phyloP scores from a whole-genome alignment of 2,329 filamentous ascomycete species.

The Aspergillus glaucus region DNA sequence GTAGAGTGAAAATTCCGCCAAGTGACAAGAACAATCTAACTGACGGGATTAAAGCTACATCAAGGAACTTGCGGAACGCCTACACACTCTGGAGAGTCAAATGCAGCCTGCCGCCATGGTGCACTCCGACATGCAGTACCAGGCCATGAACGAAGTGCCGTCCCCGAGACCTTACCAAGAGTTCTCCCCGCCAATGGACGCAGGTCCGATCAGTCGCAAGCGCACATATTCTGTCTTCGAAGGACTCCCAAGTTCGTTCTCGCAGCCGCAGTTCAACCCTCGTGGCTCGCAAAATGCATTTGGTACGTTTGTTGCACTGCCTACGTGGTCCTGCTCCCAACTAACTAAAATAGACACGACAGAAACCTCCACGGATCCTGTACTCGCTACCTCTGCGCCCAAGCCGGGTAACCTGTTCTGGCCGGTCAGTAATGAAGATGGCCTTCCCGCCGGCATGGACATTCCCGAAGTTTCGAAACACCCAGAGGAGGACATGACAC shows the following conservation, averaged over 20 bases:
- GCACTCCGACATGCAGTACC: slow-evolving; percentile 38
- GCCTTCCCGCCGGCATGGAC: slow-evolving; percentile 27
- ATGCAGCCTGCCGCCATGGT: slow-evolving; percentile 45
- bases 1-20: slow-evolving; percentile 35
- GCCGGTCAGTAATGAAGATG: slow-evolving; percentile 27
- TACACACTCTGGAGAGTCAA: slow-evolving; percentile 75
- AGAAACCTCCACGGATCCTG: slow-evolving; percentile 30
- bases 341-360: slow-evolving; percentile 15
- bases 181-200: slow-evolving; percentile 47
- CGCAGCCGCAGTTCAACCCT: slow-evolving; percentile 32
- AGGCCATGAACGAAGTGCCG: slow-evolving; percentile 36
- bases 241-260: slow-evolving; percentile 38
- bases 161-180: slow-evolving; percentile 44
- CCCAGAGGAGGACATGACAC: slow-evolving; percentile 29
- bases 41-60: slow-evolving; percentile 59
- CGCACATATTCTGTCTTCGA: slow-evolving; percentile 46
- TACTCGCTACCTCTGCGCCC: slow-evolving; percentile 28
- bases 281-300: slow-evolving; percentile 30
- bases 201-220: slow-evolving; percentile 38
- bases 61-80: slow-evolving; percentile 79
- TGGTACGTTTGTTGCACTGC: slow-evolving; percentile 16
- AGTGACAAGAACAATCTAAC: slow-evolving; percentile 5
- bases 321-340: not conserved
- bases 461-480: slow-evolving; percentile 26
- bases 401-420: slow-evolving; percentile 36